Base-by-base conservation (phyloP, 345 rosid genomes). In the Populus pruinosa region DNA sequence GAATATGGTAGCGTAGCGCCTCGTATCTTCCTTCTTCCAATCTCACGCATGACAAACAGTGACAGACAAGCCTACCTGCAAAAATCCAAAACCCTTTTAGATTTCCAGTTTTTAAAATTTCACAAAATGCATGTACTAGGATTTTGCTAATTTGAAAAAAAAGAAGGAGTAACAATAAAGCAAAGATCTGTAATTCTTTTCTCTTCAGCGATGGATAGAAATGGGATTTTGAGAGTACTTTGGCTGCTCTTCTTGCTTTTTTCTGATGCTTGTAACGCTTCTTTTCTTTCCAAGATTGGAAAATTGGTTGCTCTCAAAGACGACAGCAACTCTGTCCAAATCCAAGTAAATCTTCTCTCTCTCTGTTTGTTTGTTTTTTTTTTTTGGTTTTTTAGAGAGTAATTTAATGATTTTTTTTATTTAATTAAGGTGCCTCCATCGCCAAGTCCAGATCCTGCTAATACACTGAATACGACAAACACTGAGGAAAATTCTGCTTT, bases 211-310 rank as follows among this genome's bases (percentile, higher is more conserved):
- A 82, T 82, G 85, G 79, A 36, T 55, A 70, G 79, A 44, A 55
- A 65, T 78, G 73, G 74, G 39, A 36, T 70, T 7, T 44, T 75
- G 29, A 38, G 35, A 56, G 76, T 86, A 71, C 2, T 90, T 72
- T 80, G 86, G 11, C 44, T 61, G 5, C 79, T 89, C 85, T 35
- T 90, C 78, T 69, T 88, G 43, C 50, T 86, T 50, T 69, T 83
- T 35, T 67, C 79, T 68, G 84, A 82, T 84, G 87, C 73, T 85
- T 88, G 92, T 76, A 36, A 74, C 56, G 91, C 83, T 73, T 78
- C 87, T 0, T 78, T 79, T 66, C 62, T 72, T 23, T 59, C 73
- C 53, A 71, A 29, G 62, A 44, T 78, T 84, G 87, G 87, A 25
- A 69, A 69, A 56, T 78, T 86, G 71, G 85, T 44, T 27, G 87